Evolutionary conservation across 1,284 basidiomycete species (phyloP).

Genomic region (Sanghuangporus weigelae): DNA sequence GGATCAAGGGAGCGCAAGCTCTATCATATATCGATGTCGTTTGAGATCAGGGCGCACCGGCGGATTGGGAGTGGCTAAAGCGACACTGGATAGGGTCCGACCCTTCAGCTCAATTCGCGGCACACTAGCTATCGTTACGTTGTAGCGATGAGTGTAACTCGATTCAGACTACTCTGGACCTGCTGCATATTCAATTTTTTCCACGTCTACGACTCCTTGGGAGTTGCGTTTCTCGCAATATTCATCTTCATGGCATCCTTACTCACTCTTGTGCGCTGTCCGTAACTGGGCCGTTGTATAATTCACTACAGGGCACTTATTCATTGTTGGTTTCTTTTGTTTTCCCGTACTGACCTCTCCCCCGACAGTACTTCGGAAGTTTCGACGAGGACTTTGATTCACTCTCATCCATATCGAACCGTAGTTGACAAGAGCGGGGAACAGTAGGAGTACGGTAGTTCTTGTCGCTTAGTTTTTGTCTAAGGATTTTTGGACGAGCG

Average conservation of each 20-base stretch:
- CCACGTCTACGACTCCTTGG: neutral
- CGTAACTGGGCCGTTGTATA: too few relatives aligned
- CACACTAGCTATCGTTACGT: neutral
- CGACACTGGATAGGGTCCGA: neutral
- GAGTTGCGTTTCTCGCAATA: neutral
- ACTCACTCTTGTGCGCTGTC: too few relatives aligned
- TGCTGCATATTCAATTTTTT: constrained; percentile 6
- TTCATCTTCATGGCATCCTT: neutral
- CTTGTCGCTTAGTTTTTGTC: neutral
- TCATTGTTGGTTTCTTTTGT: too few relatives aligned
- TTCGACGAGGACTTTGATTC: neutral
- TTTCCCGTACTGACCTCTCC: too few relatives aligned
- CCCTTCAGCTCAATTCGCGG: constrained; percentile 7
- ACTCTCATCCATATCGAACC: neutral
- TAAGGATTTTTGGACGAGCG: neutral
- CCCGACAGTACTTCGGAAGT: too few relatives aligned
- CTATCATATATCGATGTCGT: neutral
- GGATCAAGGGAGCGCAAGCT: neutral
- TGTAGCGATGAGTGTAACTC: neutral
- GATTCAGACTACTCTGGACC: constrained; percentile 8
- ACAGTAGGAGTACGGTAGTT: neutral
- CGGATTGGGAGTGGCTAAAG: neutral
- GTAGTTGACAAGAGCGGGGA: neutral
- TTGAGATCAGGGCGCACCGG: neutral
- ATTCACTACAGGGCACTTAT: too few relatives aligned